Conservation (phyloP, 768 basidiomycete species). For the Ramaria sp. region DNA sequence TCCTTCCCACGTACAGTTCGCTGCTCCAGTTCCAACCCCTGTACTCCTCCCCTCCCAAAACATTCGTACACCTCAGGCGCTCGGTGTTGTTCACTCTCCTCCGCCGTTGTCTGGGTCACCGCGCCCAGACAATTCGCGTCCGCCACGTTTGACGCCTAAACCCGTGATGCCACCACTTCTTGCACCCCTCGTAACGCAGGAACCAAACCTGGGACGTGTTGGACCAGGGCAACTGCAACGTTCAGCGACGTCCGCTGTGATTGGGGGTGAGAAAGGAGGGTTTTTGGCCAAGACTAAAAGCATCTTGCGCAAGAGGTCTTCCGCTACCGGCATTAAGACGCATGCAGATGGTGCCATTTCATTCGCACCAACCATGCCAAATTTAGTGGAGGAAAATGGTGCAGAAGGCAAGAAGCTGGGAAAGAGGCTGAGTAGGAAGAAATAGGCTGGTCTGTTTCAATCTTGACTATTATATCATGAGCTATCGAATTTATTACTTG, state of each 20-base stretch:
- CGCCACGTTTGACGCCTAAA: slow-evolving; percentile 1
- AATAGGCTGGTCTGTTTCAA: background rate
- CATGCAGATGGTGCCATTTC: slow-evolving; percentile 5
- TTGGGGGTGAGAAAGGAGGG: background rate
- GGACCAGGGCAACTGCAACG: background rate
- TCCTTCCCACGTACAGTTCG: background rate
- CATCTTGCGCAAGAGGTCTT: slow-evolving; percentile 4
- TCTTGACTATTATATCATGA: too few relatives aligned
- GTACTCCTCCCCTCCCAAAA: slow-evolving; percentile 2
- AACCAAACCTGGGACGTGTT: background rate
- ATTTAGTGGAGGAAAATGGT: background rate
- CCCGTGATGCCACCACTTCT: slow-evolving; percentile 5
- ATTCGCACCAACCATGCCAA: background rate
- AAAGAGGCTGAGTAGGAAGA: background rate
- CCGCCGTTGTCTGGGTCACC: background rate
- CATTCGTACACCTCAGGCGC: background rate
- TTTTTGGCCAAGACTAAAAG: slow-evolving; percentile 4
- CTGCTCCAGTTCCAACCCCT: background rate
- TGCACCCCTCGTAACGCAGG: background rate
- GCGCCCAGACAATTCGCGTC: background rate
- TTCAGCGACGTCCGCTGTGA: background rate
- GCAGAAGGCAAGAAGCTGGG: background rate
- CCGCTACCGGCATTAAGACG: slow-evolving; percentile 1
- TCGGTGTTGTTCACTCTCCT: background rate
- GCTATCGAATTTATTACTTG: too few relatives aligned